A percentile compares a stretch with the other conserved stretches of the same genome.
These are phyloP conservation scores for Ceratocystis ficicola DNA, from an alignment of 2,329 filamentous ascomycete genomes.

Conservation along the genomic window DNA sequence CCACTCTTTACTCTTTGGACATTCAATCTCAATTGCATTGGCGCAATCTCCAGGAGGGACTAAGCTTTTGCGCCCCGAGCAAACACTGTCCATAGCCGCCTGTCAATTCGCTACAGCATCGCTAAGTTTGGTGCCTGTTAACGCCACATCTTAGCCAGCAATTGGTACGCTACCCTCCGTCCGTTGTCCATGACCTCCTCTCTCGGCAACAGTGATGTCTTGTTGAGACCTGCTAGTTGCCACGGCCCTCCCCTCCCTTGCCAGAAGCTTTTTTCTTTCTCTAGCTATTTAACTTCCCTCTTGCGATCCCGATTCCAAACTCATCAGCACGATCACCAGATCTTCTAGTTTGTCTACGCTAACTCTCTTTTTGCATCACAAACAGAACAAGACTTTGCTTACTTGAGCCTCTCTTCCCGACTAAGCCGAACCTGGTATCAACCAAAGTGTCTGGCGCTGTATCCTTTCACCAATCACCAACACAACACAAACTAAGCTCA, in stretches of 20 bases:
- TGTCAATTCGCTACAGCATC: constrained; percentile 3
- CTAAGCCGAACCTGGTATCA: not conserved
- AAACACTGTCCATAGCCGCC: not conserved
- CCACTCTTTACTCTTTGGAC: not conserved
- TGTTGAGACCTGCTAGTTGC: not conserved
- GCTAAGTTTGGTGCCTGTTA: constrained; percentile 7
- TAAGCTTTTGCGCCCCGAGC: constrained; percentile 14
- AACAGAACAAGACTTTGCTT: not conserved
- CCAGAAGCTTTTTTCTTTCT: not conserved
- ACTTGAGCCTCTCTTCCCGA: not conserved
- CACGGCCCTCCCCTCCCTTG: not conserved
- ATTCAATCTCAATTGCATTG: constrained; percentile 17
- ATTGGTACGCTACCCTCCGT: constrained; percentile 9
- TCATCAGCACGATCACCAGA: not conserved
- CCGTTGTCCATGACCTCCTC: not conserved
- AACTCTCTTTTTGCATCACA: not conserved
- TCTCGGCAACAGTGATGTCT: not conserved
- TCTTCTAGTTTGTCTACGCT: not conserved
- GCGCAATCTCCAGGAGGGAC: constrained; percentile 19
- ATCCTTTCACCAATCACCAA: not conserved
- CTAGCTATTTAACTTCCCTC: not conserved
- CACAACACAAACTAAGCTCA: not conserved
- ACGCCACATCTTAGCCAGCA: constrained; percentile 14
- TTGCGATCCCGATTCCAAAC: not conserved
- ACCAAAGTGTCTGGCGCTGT: not conserved